Conservation (phyloP, 2,329 filamentous ascomycete genomes). For the Macrophomina tecta region DNA sequence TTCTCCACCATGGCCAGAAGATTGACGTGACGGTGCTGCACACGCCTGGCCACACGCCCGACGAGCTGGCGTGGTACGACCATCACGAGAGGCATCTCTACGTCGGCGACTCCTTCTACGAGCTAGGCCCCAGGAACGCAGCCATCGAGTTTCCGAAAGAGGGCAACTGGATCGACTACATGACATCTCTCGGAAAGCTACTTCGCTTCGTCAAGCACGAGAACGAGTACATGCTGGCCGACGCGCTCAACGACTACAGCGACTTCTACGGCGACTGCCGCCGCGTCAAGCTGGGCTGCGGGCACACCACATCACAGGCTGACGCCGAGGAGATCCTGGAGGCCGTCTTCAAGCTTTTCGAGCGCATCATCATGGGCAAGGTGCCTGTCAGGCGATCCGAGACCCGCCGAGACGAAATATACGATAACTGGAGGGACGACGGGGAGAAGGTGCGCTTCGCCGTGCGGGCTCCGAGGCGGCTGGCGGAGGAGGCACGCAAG, state of each 20-base stretch:
- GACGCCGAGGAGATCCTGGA: constrained; percentile 47
- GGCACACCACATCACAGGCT: constrained; percentile 45
- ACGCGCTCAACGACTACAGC: constrained; percentile 31
- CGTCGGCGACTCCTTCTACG: constrained; percentile 56
- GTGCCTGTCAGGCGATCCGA: constrained; percentile 39
- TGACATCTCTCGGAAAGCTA: constrained; percentile 79
- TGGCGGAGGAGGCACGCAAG: constrained; percentile 38
- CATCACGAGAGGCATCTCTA: constrained; percentile 51
- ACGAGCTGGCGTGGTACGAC: constrained; percentile 55
- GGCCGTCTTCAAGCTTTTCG: constrained; percentile 42
- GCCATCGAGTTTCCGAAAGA: constrained; percentile 47
- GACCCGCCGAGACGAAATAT: constrained; percentile 41
- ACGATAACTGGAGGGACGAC: constrained; percentile 45
- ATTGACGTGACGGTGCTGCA: constrained; percentile 52
- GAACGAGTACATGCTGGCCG: constrained; percentile 26
- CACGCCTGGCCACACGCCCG: constrained; percentile 56
- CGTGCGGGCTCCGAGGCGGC: constrained; percentile 43
- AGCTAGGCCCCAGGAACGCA: constrained; percentile 41
- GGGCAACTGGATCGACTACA: constrained; percentile 84
- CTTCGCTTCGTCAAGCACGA: constrained; percentile 49
- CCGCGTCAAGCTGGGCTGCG: constrained; percentile 41
- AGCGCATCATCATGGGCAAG: constrained; percentile 40
- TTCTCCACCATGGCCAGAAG: constrained; percentile 35
- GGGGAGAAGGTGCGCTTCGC: constrained; percentile 41
- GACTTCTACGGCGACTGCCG: constrained; percentile 34